A percentile compares a stretch with the other conserved stretches of the same genome.
phyloP scores from a whole-genome alignment of 75 land plant species.

The Cupressus sempervirens region DNA sequence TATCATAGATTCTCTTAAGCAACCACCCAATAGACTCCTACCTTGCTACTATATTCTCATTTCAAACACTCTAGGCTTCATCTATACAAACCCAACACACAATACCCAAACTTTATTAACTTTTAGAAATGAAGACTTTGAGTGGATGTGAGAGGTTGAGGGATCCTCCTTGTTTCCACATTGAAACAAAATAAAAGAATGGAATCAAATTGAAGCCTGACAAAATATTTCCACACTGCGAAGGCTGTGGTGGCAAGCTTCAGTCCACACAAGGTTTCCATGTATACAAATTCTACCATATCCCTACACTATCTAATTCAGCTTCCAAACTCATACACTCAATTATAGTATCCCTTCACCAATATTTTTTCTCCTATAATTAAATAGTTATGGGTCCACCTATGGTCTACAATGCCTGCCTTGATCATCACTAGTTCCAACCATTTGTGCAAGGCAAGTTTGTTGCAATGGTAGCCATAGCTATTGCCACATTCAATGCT shows the following conservation, averaged over 20 bases:
- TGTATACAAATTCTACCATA: not conserved
- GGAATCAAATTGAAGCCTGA: too few species aligned
- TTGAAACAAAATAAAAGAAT: too few species aligned
- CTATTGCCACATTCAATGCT: not conserved
- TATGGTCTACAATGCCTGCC: not conserved
- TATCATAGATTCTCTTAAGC: too few species aligned
- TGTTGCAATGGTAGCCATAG: conserved; percentile 3
- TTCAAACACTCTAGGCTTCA: too few species aligned
- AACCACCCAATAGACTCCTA: too few species aligned
- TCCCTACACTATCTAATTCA: not conserved
- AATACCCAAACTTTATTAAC: too few species aligned
- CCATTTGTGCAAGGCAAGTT: not conserved
- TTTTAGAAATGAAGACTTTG: too few species aligned
- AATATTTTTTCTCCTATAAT: not conserved
- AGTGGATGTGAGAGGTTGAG: not conserved
- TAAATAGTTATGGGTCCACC: not conserved
- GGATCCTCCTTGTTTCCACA: not conserved
- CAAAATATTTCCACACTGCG: not conserved
- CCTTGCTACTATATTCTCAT: too few species aligned
- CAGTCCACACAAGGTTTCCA: not conserved
- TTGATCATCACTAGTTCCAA: not conserved
- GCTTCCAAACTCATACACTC: not conserved
- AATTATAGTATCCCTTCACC: not conserved
- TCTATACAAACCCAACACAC: too few species aligned
- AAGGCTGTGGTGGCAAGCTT: not conserved